phyloP scores from a whole-genome alignment of 257 asterid species.

The Solanum rostratum region DNA sequence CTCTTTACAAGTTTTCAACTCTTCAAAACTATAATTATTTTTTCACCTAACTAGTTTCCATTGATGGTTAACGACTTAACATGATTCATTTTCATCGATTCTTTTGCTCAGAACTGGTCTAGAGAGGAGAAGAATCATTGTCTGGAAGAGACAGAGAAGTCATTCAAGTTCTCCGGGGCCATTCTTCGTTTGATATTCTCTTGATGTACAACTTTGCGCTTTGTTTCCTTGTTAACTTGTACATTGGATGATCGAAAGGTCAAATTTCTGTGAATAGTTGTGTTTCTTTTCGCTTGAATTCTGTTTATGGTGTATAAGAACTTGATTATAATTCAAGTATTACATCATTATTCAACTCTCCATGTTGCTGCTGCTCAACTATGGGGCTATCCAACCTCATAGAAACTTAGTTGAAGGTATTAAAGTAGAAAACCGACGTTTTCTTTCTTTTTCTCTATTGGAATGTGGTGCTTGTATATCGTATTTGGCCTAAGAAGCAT shows the following conservation, averaged over 20 bases:
- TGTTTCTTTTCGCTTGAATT: background rate
- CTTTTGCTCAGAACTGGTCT: slow-evolving; percentile 52
- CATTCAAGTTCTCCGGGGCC: slow-evolving; percentile 81
- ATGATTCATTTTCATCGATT: background rate
- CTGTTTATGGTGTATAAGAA: background rate
- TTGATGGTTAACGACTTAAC: background rate
- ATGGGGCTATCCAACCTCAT: background rate
- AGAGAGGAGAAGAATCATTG: slow-evolving; percentile 89
- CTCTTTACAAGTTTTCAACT: background rate
- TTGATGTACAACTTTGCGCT: slow-evolving; percentile 3
- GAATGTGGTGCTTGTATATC: background rate
- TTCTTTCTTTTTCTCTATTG: background rate
- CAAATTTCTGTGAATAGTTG: background rate
- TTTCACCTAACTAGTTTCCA: background rate
- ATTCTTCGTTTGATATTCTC: slow-evolving; percentile 75
- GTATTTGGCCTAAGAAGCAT: background rate
- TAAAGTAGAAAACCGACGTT: background rate
- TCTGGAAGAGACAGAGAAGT: slow-evolving; percentile 85
- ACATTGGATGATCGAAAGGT: slow-evolving; percentile 1
- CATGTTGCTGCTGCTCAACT: background rate
- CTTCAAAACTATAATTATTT: background rate
- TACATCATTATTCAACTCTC: background rate
- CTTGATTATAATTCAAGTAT: background rate
- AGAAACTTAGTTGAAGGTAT: background rate
- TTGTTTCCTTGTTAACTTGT: background rate